Evolutionary conservation across 306 rosid species (phyloP), one percentile per base, ranked within the genome.

Genomic region (Amphicarpaea edgeworthii): DNA sequence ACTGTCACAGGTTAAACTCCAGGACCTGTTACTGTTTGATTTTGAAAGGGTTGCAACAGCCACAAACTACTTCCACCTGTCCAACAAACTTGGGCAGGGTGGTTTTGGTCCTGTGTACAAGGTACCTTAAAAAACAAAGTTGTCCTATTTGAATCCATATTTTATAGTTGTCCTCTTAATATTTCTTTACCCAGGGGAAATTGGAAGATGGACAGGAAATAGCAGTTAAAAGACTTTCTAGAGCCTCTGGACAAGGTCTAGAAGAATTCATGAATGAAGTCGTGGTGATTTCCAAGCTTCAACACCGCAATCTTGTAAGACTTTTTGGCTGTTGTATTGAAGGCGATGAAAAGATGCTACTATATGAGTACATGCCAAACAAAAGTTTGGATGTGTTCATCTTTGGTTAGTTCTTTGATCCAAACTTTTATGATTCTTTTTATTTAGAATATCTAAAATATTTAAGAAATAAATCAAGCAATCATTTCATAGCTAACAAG

Each of bases 191-290:
- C 12, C 7, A 83, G 86, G 83, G 83, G 3, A 12, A 15, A 59
- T 3, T 78, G 59, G 55, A 59, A 30, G 83, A 78, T 59, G 77
- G 77, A 2, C 63, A 58, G 3, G 64, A 78, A 50, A 67, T 83
- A 60, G 86, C 83, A 3, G 69, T 83, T 58, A 83, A 78, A 62
- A 73, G 83, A 73, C 80, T 83, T 55, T 83, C 86, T 1, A 73
- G 42, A 73, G 53, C 58, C 41, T 78, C 83, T 41, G 46, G 77
- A 21, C 83, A 78, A 73, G 86, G 86, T 0, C 42, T 42, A 7
- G 73, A 75, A 21, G 84, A 81, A 50, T 81, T 81, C 70, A 81
- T 38, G 77, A 81, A 81, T 75, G 84, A 81, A 60, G 84, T 81
- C 0, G 60, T 20, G 0, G 68, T 81, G 19, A 60, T 81, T 46